Percentiles rank a stretch among this genome's conserved stretches.
Conservation (phyloP, 257 asterid species). For the Mentha longifolia region DNA sequence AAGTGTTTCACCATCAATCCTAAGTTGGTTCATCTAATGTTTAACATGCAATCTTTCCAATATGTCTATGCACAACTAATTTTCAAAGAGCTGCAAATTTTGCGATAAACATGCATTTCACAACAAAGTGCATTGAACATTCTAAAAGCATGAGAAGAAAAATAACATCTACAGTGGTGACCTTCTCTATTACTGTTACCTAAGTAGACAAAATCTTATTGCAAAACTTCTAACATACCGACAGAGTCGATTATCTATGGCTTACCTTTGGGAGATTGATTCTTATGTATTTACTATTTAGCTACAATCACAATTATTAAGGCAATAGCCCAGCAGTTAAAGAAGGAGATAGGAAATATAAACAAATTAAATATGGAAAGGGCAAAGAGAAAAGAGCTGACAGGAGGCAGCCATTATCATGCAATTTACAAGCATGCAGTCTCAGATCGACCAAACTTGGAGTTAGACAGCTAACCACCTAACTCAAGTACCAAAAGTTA, state of each 20-base stretch:
- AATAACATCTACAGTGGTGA: not conserved
- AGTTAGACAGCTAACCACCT: not conserved
- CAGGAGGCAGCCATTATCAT: not conserved
- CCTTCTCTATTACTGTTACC: not conserved
- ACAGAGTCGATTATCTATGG: not conserved
- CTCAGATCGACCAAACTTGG: not conserved
- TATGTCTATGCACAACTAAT: constrained; percentile 5
- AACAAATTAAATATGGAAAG: not conserved
- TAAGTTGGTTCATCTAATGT: not conserved
- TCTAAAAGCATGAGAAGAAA: not conserved
- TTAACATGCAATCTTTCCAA: constrained; percentile 9
- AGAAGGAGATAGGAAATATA: not conserved
- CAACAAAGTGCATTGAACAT: not conserved
- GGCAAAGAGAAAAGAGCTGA: not conserved
- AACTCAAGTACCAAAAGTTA: not conserved
- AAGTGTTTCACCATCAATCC: not conserved
- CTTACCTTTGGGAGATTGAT: not conserved
- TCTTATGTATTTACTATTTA: not conserved
- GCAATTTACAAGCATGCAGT: constrained; percentile 1
- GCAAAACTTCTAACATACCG: not conserved
- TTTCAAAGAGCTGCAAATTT: constrained; percentile 20
- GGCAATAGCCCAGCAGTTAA: not conserved
- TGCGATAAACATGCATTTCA: not conserved
- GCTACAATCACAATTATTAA: constrained; percentile 4
- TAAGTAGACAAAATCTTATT: not conserved